Percentiles rank a stretch among this genome's conserved stretches.
Conservation (phyloP, 257 asterid genomes). For the Echites panduratus region DNA sequence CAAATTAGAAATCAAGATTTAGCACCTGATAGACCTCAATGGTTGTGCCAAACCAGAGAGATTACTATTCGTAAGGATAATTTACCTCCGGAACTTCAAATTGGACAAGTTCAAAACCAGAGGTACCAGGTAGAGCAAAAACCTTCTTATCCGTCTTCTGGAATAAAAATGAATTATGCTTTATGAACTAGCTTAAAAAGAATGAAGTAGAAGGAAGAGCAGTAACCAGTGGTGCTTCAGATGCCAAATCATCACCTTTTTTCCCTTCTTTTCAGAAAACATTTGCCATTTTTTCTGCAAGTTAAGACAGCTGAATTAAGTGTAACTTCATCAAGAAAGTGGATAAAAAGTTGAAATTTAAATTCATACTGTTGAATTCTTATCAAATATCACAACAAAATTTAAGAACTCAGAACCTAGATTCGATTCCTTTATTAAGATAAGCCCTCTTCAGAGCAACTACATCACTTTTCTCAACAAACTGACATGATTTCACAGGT, state of each 20-base stretch:
- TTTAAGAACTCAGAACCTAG: background rate
- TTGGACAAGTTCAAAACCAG: slow-evolving; percentile 31
- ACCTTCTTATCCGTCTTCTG: slow-evolving; percentile 41
- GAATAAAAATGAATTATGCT: slow-evolving; percentile 13
- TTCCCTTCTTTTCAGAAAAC: slow-evolving; percentile 20
- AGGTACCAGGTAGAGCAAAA: slow-evolving; percentile 24
- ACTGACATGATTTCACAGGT: background rate
- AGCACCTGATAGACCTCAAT: slow-evolving; percentile 7
- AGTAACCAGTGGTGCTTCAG: slow-evolving; percentile 19
- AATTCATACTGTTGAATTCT: background rate
- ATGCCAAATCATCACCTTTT: slow-evolving; percentile 15
- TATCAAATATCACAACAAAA: background rate
- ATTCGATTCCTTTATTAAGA: background rate
- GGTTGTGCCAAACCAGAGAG: slow-evolving; percentile 2
- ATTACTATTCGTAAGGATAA: slow-evolving; percentile 40
- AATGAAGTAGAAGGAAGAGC: slow-evolving; percentile 8
- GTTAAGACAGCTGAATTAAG: slow-evolving; percentile 19
- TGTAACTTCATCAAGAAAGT: slow-evolving; percentile 9
- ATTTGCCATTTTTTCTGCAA: slow-evolving; percentile 25
- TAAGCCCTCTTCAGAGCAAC: background rate
- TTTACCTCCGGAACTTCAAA: slow-evolving; percentile 75
- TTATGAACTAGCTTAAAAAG: slow-evolving; percentile 12
- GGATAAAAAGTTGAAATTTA: background rate
- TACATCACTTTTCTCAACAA: background rate
- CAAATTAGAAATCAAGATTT: slow-evolving; percentile 14